Percentiles rank a stretch among this genome's conserved stretches.
phyloP scores from a whole-genome alignment of 2,329 filamentous ascomycete genomes.

The Gaeumannomyces sp. region DNA sequence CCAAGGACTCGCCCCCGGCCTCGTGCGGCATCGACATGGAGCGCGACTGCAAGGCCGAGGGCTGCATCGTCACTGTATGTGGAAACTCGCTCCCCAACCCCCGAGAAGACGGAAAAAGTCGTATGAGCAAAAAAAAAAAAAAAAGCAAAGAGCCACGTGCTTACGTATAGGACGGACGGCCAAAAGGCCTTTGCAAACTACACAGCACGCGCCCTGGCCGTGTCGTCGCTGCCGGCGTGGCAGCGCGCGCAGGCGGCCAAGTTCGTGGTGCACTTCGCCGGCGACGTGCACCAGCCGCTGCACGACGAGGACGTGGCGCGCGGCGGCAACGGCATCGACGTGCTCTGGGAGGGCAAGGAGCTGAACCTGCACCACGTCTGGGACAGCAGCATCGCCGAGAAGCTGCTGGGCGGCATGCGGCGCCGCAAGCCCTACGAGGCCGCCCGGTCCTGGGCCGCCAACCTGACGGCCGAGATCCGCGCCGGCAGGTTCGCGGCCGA shows the following conservation, averaged over 20 bases:
- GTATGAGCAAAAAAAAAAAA: too few species aligned
- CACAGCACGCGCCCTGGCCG: constrained; percentile 47
- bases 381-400: constrained; percentile 65
- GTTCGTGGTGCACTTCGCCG: constrained; percentile 63
- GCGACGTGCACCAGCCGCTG: constrained; percentile 64
- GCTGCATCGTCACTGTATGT: constrained; percentile 49
- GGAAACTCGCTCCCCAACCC: too few species aligned
- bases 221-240: constrained; percentile 31
- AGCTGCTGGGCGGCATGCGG: constrained; percentile 50
- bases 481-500: constrained; percentile 47
- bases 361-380: constrained; percentile 68
- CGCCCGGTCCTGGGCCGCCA: constrained; percentile 47
- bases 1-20: constrained; percentile 54
- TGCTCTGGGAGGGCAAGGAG: constrained; percentile 49
- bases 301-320: constrained; percentile 57
- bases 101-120: too few species aligned
- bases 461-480: constrained; percentile 48
- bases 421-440: constrained; percentile 40
- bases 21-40: constrained; percentile 51
- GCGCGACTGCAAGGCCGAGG: constrained; percentile 55
- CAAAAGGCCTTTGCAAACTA: constrained; percentile 49
- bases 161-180: too few species aligned
- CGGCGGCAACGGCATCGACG: constrained; percentile 64
- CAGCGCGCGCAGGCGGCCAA: constrained; percentile 55
- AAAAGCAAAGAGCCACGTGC: too few species aligned